These are phyloP conservation scores for Coffea humblotiana DNA, from an alignment of 305 asterid genomes.

Conservation along the genomic window DNA sequence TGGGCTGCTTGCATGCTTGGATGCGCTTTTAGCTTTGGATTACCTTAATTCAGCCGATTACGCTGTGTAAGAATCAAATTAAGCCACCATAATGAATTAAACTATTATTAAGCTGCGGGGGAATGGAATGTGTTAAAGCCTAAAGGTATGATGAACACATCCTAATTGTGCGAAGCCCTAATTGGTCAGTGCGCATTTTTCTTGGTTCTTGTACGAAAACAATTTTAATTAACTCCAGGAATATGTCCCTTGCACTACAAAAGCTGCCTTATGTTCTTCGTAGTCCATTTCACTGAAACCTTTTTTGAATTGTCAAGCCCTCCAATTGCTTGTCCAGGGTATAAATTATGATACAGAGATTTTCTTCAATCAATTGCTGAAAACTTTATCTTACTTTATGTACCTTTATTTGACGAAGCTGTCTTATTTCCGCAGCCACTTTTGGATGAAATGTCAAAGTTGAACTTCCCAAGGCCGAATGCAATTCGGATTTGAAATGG, in stretches of 20 bases:
- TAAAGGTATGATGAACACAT: background rate
- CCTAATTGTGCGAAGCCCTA: background rate
- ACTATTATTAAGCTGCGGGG: background rate
- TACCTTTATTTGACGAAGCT: background rate
- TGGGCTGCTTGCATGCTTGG: constrained; percentile 9
- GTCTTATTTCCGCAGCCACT: too few relatives aligned
- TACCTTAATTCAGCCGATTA: constrained; percentile 7
- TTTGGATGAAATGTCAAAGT: too few relatives aligned
- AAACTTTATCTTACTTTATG: background rate
- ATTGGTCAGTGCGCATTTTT: background rate
- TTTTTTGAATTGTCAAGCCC: background rate
- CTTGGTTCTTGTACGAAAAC: background rate
- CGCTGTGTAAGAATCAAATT: background rate
- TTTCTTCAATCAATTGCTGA: background rate
- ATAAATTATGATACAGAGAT: background rate
- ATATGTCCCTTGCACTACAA: background rate
- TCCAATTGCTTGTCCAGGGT: background rate
- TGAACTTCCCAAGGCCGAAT: too few relatives aligned
- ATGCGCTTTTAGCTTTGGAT: constrained; percentile 3
- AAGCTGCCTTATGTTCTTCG: background rate
- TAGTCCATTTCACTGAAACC: background rate
- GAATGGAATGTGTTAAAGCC: too few relatives aligned
- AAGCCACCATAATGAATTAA: background rate
- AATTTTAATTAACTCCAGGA: constrained; percentile 1
- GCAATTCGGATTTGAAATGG: too few relatives aligned